Base-by-base conservation (phyloP, 2,329 filamentous ascomycete species). In the Macroventuria anomochaeta region DNA sequence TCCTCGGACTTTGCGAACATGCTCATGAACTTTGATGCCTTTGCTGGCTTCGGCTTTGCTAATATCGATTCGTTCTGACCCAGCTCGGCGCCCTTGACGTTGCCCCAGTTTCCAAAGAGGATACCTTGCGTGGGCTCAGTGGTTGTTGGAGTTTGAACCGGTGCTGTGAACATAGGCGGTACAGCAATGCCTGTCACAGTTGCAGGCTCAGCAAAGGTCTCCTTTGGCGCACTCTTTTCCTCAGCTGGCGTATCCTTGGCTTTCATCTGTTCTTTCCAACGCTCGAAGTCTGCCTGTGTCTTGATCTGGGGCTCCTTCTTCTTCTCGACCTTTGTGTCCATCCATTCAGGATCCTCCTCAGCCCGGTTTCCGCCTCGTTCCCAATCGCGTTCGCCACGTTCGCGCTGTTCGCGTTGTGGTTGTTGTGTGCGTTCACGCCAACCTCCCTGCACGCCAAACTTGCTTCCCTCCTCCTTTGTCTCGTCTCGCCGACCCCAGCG, bases 251-350 rank as follows among this genome's bases (percentile, higher is more conserved):
- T 58, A 40, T 76, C 85, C 57, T 85, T 83, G 32, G 86, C 87
- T 74, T 90, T 93, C 91, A 96, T 96, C 59, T 83, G 84, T 65
- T 96, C 91, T 82, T 96, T 96, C 86, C 93, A 97, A 63, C 90
- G 90, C 76, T 96, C 88, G 74, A 97, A 96, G 62, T 97, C 93
- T 69, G 96, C 92, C 67, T 91, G 88, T 0, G 92, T 96, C 65
- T 91, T 89, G 5, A 82, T 84, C 65, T 88, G 85, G 29, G 83
- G 79, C 65, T 88, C 85, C 44, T 90, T 88, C 47, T 90, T 88
- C 53, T 88, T 87, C 18, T 82, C 76, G 37, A 80, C 82, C 13
- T 86, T 85, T 32, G 76, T 70, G 69, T 96, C 91, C 74, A 96
- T 82, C 93, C 93, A 96, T 75, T 96, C 93, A 5, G 93, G 93